Percentiles rank a stretch among this genome's conserved stretches.
Evolutionary conservation across 2,329 filamentous ascomycete species (phyloP).

Genomic region (Aspergillus calidoustus): DNA sequence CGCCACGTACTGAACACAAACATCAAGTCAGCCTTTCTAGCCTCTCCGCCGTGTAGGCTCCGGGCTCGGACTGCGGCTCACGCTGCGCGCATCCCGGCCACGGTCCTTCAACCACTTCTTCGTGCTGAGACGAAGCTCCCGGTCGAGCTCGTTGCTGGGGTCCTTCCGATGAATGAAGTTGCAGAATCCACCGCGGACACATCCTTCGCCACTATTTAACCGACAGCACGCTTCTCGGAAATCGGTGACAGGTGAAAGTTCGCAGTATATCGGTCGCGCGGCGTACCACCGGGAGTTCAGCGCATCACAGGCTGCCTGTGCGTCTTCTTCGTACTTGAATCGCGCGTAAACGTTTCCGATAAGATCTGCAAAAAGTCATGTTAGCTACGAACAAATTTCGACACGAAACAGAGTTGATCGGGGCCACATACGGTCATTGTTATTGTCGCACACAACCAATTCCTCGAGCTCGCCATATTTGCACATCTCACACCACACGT

Average conservation of each 20-base stretch:
- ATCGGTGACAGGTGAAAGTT: conserved; percentile 94
- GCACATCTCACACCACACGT: conserved; percentile 99
- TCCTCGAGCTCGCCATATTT: conserved; percentile 98
- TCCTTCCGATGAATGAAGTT: conserved; percentile 99
- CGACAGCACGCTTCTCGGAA: conserved; percentile 97
- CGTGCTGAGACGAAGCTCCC: conserved; percentile 82
- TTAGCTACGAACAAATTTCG: not conserved
- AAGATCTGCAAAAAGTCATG: conserved; percentile 63
- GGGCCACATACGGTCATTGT: conserved; percentile 80
- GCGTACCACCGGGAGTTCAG: conserved; percentile 97
- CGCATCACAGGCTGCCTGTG: conserved; percentile 90
- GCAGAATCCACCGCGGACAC: conserved; percentile 94
- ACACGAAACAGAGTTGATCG: not conserved
- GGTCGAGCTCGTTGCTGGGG: conserved; percentile 83
- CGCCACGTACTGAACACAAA: conserved; percentile 25
- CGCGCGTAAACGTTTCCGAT: conserved; percentile 99
- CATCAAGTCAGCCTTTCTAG: conserved; percentile 44
- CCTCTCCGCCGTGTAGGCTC: conserved; percentile 77
- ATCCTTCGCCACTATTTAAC: conserved; percentile 91
- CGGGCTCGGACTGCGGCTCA: conserved; percentile 80
- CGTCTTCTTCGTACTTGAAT: conserved; percentile 99
- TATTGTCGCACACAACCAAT: conserved; percentile 98
- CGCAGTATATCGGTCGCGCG: conserved; percentile 95
- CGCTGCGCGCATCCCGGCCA: conserved; percentile 82
- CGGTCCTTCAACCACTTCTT: conserved; percentile 94